Conservation (phyloP, 495 filamentous ascomycete genomes). For the Aspergillus egyptiacus region DNA sequence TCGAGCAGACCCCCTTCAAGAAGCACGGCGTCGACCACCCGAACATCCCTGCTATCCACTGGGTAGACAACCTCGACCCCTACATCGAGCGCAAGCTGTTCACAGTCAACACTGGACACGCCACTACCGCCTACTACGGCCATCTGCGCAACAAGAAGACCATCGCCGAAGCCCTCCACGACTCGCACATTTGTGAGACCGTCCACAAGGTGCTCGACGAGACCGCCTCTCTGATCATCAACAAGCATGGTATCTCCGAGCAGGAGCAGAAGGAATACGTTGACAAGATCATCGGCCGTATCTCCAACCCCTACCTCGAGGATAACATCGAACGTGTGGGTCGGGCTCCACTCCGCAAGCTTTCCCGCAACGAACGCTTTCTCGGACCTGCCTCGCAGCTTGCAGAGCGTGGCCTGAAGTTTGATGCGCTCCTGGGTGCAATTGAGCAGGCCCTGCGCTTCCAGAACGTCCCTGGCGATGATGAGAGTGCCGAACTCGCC, state of each 20-base stretch:
- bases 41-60: slow-evolving; percentile 79
- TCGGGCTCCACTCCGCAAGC: slow-evolving; percentile 88
- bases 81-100: slow-evolving; percentile 99
- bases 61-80: slow-evolving; percentile 83
- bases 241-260: slow-evolving; percentile 73
- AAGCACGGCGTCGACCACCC: slow-evolving; percentile 49
- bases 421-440: slow-evolving; percentile 62
- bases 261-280: slow-evolving; percentile 85
- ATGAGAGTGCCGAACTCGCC: slow-evolving; percentile 76
- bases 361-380: slow-evolving; percentile 88
- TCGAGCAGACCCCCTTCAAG: slow-evolving; percentile 76
- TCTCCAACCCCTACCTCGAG: slow-evolving; percentile 90
- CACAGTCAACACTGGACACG: slow-evolving; percentile 97
- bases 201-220: slow-evolving; percentile 73
- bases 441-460: slow-evolving; percentile 85
- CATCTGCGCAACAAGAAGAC: slow-evolving; percentile 73
- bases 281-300: slow-evolving; percentile 82
- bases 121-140: slow-evolving; percentile 95
- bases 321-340: slow-evolving; percentile 93
- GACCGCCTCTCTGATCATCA: slow-evolving; percentile 75
- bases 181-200: slow-evolving; percentile 61
- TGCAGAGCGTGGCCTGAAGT: slow-evolving; percentile 67
- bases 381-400: slow-evolving; percentile 84
- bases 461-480: slow-evolving; percentile 84
- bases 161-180: slow-evolving; percentile 76